Evolutionary conservation across 768 basidiomycete genomes (phyloP).

Genomic region (Coprinopsis sp.): DNA sequence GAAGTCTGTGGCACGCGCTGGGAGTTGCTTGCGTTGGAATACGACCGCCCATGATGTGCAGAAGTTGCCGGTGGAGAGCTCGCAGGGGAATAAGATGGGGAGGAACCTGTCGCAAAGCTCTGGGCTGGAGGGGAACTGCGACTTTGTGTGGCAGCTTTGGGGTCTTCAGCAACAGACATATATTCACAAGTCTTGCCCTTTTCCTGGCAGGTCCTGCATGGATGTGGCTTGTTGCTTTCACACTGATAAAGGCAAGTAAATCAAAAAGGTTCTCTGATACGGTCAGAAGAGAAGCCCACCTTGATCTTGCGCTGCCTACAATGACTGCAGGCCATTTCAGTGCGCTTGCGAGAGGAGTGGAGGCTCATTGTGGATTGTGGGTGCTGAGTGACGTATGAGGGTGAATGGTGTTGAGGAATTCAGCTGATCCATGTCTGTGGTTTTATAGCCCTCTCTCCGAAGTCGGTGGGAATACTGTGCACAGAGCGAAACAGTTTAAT

Average conservation of each 20-base stretch:
- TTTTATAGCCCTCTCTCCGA: conserved; percentile 8
- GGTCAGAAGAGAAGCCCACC: conserved; percentile 25
- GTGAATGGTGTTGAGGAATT: conserved; percentile 8
- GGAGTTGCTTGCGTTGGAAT: no score
- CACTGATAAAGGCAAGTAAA: conserved; percentile 20
- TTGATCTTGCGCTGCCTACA: conserved; percentile 56
- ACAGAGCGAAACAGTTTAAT: background rate
- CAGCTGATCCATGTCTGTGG: conserved; percentile 1
- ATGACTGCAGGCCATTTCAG: conserved; percentile 48
- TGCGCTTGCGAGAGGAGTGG: conserved; percentile 21
- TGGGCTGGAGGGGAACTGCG: conserved; percentile 3
- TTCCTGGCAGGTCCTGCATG: conserved; percentile 40
- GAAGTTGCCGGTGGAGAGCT: background rate
- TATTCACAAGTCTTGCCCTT: conserved; percentile 35
- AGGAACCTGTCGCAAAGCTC: background rate
- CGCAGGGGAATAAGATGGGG: background rate
- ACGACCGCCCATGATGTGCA: background rate
- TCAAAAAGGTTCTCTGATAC: background rate
- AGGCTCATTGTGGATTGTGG: background rate
- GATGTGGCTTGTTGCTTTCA: conserved; percentile 22
- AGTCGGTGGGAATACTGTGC: conserved; percentile 1
- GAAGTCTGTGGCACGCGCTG: no score
- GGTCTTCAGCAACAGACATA: conserved; percentile 35
- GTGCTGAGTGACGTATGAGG: conserved; percentile 2
- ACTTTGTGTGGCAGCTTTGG: background rate